Evolutionary conservation across 2,329 filamentous ascomycete species (phyloP), one percentile per base, ranked within the genome.

Genomic region (Paracoccidioides brasiliensis): DNA sequence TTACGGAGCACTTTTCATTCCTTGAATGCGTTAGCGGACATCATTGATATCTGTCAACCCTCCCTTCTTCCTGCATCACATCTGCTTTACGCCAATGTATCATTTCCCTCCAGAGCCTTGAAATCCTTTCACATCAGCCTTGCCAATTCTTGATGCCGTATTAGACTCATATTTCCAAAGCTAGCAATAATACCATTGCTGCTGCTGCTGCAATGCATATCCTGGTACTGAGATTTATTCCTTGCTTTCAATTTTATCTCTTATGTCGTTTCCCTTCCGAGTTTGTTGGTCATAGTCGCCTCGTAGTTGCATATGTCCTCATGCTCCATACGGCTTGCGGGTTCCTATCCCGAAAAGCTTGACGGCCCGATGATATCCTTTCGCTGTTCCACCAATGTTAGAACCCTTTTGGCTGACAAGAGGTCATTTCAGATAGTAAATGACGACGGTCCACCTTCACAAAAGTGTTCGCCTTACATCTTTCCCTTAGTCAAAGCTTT

Each of bases 391-490:
- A 46, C 10, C 33, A 8, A 12, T 33, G 44, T 41, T n/a, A 57
- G 30, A 50, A 40, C 30, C 45, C 22, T 22, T 22, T n/a, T 41
- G 35, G 32, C 33, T 32, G 52, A 53, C 51, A 33, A 49, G 35
- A 41, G 22, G 10, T 6, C 51, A 43, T 43, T 56, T 59, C 44
- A 73, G 69, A 64, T 72, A 8, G 70, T 72, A 57, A 90, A 90
- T 72, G 86, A 90, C 64, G 86, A 90, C 69, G 86, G 86, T 5
- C 86, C 86, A 45, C 86, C 86, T 53, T 87, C 83, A 45, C 75
- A 79, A 51, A 80, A 81, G 63, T 83, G 85, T 44, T 88, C 85
- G 35, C 86, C 86, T 8, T 90, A 89, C 66, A 78, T 90, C 60
- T 84, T 84, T 69, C 82, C 80, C 60, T 79, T 90, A 58, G 80